Evolutionary conservation across 495 filamentous ascomycete genomes (phyloP), one percentile per base, ranked within the genome.

Genomic region (Aspergillus leporis): DNA sequence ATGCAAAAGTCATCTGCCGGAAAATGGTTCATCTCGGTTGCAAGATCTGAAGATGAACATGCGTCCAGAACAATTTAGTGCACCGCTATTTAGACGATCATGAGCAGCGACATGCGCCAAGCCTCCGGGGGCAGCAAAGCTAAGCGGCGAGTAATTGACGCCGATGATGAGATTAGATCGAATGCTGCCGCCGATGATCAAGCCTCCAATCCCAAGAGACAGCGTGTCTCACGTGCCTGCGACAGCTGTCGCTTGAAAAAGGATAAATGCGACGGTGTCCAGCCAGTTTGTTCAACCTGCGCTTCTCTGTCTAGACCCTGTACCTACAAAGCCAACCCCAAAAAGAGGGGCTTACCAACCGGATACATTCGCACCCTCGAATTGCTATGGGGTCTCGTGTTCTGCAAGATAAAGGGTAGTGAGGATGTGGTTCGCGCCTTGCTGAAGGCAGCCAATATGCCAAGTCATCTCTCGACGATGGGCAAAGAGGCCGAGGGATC

Each of bases 241-340:
- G 85, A 88, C 58, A 86, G 85, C 55, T 89, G 86, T 62, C 81
- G 86, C 25, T 79, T 80, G 9, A 82, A 81, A 48, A 82, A 87
- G 46, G 85, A 87, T 68, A 87, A 85, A 61, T 90, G 87, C 62
- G 87, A 90, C 58, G 87, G 87, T 0, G 70, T 71, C 13, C 84
- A 84, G 53, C 86, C 87, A 9, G 66, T 78, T 8, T 90, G 87
- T 62, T 82, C 78, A 25, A 87, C 85, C 4, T 91, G 87, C 70
- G 75, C 77, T 21, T 78, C 82, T 6, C 79, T 86, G 48, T 80
- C 74, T 16, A 75, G 86, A 13, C 69, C 76, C 4, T 91, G 88
- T 65, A 83, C 87, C 19, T 91, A 90, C 71, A 81, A 85, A 41
- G 77, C 82, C 48, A 85, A 81, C 52, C 83, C 87, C 4, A 90